These are phyloP conservation scores for Spirogloea muscicola DNA, from an alignment of 139 green algal species.

Conservation along the genomic window DNA sequence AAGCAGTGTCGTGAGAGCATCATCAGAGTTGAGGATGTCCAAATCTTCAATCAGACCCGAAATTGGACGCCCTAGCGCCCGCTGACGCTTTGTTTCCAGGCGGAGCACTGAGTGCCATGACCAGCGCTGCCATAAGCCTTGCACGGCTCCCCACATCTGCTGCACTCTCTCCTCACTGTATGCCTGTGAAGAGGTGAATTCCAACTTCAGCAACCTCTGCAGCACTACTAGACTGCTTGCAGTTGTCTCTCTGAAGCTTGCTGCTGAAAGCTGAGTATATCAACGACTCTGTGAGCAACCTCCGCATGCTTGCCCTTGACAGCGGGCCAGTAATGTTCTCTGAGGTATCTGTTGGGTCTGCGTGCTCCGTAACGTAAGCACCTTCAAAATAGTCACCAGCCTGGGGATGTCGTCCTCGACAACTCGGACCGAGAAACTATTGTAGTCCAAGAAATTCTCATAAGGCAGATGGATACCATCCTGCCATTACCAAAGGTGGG, in stretches of 20 bases:
- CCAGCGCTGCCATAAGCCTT: slow-evolving; percentile 14
- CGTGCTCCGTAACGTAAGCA: too few relatives aligned
- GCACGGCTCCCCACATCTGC: not conserved
- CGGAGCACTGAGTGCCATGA: slow-evolving; percentile 7
- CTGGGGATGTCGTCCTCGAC: slow-evolving; percentile 22
- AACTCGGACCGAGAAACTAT: slow-evolving; percentile 11
- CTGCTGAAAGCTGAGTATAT: too few relatives aligned
- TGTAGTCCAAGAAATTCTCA: slow-evolving; percentile 29
- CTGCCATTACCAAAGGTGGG: too few relatives aligned
- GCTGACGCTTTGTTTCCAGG: slow-evolving; percentile 8
- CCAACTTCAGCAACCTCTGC: too few relatives aligned
- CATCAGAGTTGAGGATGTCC: slow-evolving; percentile 6
- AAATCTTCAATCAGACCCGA: too few relatives aligned
- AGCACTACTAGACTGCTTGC: too few relatives aligned
- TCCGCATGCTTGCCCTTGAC: not conserved
- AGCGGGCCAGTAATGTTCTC: not conserved
- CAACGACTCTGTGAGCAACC: too few relatives aligned
- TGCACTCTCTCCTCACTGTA: not conserved
- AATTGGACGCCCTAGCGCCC: not conserved
- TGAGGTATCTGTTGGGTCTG: not conserved
- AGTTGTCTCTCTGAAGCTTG: too few relatives aligned
- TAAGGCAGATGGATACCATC: slow-evolving; percentile 33
- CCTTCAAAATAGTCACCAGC: slow-evolving; percentile 28
- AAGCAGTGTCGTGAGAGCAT: slow-evolving; percentile 23
- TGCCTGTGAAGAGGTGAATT: too few relatives aligned